Percentiles rank a stretch among this genome's conserved stretches.
phyloP scores from a whole-genome alignment of 139 green algal genomes.

The Spirogloea muscicola region DNA sequence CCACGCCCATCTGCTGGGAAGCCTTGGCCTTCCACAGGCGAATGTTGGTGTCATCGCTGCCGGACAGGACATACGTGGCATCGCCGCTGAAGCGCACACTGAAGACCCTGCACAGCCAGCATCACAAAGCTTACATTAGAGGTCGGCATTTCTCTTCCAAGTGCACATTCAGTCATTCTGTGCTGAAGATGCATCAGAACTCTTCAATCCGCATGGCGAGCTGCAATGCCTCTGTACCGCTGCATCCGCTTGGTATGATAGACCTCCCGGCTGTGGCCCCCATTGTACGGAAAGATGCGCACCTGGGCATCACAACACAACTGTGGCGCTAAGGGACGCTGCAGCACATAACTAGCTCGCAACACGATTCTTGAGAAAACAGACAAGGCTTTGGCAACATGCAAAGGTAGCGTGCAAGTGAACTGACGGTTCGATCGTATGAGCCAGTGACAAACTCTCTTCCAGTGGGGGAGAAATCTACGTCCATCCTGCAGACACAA shows the following conservation, averaged over 20 bases:
- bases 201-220: too few relatives aligned
- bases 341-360: too few relatives aligned
- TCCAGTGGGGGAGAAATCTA: slow-evolving; percentile 96
- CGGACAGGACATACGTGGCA: slow-evolving; percentile 88
- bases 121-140: too few relatives aligned
- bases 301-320: slow-evolving; percentile 49
- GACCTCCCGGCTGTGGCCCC: slow-evolving; percentile 76
- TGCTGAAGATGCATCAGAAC: too few relatives aligned
- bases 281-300: slow-evolving; percentile 86
- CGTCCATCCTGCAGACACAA: slow-evolving; percentile 71
- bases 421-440: slow-evolving; percentile 78
- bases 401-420: not conserved
- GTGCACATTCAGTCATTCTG: too few relatives aligned
- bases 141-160: too few relatives aligned
- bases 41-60: slow-evolving; percentile 85
- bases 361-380: too few relatives aligned
- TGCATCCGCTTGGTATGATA: slow-evolving; percentile 98
- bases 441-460: slow-evolving; percentile 92
- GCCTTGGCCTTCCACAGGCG: slow-evolving; percentile 87
- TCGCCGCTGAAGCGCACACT: slow-evolving; percentile 76
- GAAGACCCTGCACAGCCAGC: slow-evolving; percentile 46
- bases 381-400: too few relatives aligned
- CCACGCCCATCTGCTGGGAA: slow-evolving; percentile 76
- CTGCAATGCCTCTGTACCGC: too few relatives aligned
- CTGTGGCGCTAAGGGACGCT: not conserved